Evolutionary conservation across 139 green algal genomes (phyloP).

Genomic region (Chlorella vulgaris): DNA sequence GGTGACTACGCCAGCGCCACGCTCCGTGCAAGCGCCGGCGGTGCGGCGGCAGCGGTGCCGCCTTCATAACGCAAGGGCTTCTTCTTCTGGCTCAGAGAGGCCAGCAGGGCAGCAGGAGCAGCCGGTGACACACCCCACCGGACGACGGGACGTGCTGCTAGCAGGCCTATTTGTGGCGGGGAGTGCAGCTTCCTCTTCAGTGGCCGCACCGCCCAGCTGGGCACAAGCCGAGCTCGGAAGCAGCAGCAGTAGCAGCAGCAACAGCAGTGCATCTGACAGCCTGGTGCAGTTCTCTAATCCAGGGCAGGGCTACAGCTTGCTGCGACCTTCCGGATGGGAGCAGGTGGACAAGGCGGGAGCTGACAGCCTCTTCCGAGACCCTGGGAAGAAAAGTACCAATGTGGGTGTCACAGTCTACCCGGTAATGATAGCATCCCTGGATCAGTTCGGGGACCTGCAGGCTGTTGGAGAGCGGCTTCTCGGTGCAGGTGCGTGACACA

Average conservation of each 20-base stretch:
- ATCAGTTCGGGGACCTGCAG: conserved; percentile 67
- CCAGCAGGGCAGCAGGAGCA: too few species aligned
- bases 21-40: too few species aligned
- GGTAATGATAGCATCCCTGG: conserved; percentile 39
- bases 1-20: too few species aligned
- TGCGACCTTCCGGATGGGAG: conserved; percentile 34
- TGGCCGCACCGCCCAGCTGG: neutral
- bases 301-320: conserved; percentile 18
- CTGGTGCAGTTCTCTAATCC: conserved; percentile 16
- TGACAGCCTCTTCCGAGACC: conserved; percentile 80
- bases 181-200: neutral
- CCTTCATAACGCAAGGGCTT: too few species aligned
- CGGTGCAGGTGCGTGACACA: conserved; percentile 47
- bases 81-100: too few species aligned
- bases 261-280: neutral
- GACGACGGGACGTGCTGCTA: neutral
- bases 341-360: conserved; percentile 63
- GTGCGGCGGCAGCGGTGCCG: too few species aligned
- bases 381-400: conserved; percentile 55
- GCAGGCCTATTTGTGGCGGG: neutral
- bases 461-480: conserved; percentile 67
- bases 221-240: neutral
- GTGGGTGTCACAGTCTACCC: conserved; percentile 61
- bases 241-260: neutral
- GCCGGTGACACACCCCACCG: too few species aligned